Base-by-base conservation (phyloP, 2,329 filamentous ascomycete genomes). In the Neonectria ditissima region DNA sequence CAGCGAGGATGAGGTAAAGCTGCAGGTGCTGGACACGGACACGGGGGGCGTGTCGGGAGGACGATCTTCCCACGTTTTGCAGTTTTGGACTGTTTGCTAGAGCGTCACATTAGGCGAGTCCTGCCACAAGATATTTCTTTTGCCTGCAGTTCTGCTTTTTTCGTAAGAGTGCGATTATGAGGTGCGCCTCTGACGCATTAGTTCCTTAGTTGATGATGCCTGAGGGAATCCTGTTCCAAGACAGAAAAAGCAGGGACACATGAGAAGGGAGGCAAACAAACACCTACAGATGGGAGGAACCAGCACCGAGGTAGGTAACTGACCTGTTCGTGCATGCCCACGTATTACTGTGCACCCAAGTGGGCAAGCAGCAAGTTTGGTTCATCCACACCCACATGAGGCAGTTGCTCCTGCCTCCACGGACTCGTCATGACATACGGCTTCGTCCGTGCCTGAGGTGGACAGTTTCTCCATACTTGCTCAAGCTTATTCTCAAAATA, bases 41-140 rank as follows among this genome's bases (percentile, higher is more conserved):
- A 58, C 55, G 39, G 45, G 47, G 53, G 45, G 47, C 30, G 53
- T 55, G 58, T 16, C n/a, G 20, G 41, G 18, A 55, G 45, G 53
- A 50, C n/a, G 18, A 32, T 14, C n/a, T 44, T 28, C 50, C 45
- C 45, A 43, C 52, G 44, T 51, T 55, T 20, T 10, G 47, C 5
- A 50, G 26, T 30, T 20, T 50, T 9, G 28, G 26, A 30, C n/a
- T 26, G 47, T 20, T n/a, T 18, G 18, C 14, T 14, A n/a, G 34
- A 37, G 34, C 14, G 34, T 37, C 34, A 16, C 34, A 37, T n/a
- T 37, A 16, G 14, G 34, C 14, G 34, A 37, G 6, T 37, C 13
- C 16, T 34, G 32, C 32, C 5, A 16, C 32, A 16, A 34, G 5
- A 14, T 5, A 5, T 34, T 34, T 5, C 32, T 16, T 34, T 34